Percentiles rank a stretch among this genome's conserved stretches.
phyloP scores from a whole-genome alignment of 371 early-diverging fungal species.

The Rhizopus delemar region DNA sequence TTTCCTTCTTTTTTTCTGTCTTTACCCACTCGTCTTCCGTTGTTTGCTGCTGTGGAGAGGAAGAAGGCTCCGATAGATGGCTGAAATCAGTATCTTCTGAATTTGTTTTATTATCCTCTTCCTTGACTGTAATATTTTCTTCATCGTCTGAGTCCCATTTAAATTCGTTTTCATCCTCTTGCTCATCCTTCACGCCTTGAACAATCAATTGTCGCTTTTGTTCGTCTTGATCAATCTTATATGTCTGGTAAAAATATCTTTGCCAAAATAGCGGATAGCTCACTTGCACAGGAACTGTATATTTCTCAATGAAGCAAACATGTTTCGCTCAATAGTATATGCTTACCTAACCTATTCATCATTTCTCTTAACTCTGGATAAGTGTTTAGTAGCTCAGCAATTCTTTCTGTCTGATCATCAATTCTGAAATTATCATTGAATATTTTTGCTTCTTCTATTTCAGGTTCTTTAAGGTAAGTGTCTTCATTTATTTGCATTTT shows the following conservation, averaged over 20 bases:
- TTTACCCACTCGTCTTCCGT: slow-evolving; percentile 35
- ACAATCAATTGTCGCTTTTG: slow-evolving; percentile 47
- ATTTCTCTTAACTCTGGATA: slow-evolving; percentile 40
- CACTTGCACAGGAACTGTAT: slow-evolving; percentile 49
- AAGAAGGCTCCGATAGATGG: slow-evolving; percentile 26
- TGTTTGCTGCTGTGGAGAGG: slow-evolving; percentile 15
- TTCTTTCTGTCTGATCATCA: slow-evolving; percentile 48
- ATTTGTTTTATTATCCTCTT: slow-evolving; percentile 9
- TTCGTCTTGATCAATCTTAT: slow-evolving; percentile 51
- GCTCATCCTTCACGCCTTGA: slow-evolving; percentile 31
- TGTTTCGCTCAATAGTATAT: not conserved
- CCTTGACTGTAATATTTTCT: slow-evolving; percentile 19
- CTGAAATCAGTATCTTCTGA: slow-evolving; percentile 34
- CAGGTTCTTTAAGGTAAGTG: slow-evolving; percentile 37
- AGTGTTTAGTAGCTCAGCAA: slow-evolving; percentile 40
- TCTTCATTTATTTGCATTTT: slow-evolving; percentile 40
- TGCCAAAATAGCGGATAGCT: slow-evolving; percentile 49
- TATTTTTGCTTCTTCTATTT: slow-evolving; percentile 29
- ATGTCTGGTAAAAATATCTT: slow-evolving; percentile 49
- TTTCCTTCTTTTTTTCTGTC: slow-evolving; percentile 26
- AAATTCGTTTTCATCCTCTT: slow-evolving; percentile 42
- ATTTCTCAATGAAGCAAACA: not conserved
- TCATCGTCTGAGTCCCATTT: slow-evolving; percentile 57
- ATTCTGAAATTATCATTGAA: slow-evolving; percentile 38
- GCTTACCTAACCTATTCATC: slow-evolving; percentile 46